Evolutionary conservation across 352 stramenopile species (phyloP).

Genomic region (Globisporangium echinulatum): DNA sequence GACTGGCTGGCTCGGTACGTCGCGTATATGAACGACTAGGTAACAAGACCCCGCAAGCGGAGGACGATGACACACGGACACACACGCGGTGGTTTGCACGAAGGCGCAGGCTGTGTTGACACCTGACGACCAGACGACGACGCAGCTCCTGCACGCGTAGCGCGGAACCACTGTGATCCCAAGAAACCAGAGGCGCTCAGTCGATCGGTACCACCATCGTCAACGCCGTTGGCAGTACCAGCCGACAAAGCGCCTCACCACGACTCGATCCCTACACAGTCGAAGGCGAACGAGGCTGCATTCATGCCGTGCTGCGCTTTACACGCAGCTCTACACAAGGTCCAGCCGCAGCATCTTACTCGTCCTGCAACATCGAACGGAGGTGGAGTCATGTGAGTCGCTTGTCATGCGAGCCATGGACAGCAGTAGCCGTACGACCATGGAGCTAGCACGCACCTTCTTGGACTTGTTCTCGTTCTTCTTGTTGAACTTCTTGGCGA

Average conservation of each 20-base stretch:
- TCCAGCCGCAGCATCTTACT: conserved; percentile 8
- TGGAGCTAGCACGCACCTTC: conserved; percentile 26
- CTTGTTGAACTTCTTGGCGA: conserved; percentile 97
- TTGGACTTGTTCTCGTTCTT: conserved; percentile 71
- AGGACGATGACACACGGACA: not conserved
- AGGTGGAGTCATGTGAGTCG: too few relatives aligned
- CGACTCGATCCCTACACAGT: not conserved
- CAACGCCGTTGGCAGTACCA: too few relatives aligned
- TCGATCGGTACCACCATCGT: not conserved
- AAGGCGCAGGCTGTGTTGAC: not conserved
- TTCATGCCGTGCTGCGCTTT: not conserved
- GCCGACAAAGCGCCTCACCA: too few relatives aligned
- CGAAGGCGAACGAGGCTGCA: conserved; percentile 5
- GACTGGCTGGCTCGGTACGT: not conserved
- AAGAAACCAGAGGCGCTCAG: conserved; percentile 12
- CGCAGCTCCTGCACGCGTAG: not conserved
- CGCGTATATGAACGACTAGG: too few relatives aligned
- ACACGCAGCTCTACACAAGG: conserved; percentile 5
- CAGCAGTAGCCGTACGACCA: too few relatives aligned
- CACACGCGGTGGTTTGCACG: not conserved
- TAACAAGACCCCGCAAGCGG: too few relatives aligned
- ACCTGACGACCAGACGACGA: not conserved
- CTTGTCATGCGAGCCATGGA: not conserved
- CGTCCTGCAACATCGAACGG: conserved; percentile 3
- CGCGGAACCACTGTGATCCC: conserved; percentile 1